Conservation (phyloP, 805 yeast species). For the Kluyveromyces nonfermentans region DNA sequence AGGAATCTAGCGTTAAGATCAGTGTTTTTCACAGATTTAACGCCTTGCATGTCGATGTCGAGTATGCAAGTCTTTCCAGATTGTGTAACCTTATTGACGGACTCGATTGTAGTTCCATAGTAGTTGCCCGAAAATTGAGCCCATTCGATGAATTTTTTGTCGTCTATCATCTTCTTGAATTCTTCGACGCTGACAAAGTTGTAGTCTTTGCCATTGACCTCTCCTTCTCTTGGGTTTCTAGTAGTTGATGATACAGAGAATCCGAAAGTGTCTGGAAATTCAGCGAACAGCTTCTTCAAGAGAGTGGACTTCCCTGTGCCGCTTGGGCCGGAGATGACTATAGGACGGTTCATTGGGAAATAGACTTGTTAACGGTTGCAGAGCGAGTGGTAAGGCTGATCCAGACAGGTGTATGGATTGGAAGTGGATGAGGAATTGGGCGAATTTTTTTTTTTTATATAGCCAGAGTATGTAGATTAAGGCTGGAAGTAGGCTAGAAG, state of each 20-base stretch:
- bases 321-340: slow-evolving; percentile 95
- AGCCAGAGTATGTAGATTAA: too few relatives aligned
- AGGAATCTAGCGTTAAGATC: slow-evolving; percentile 75
- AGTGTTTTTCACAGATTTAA: slow-evolving; percentile 77
- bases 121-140: slow-evolving; percentile 97
- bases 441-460: too few relatives aligned
- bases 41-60: slow-evolving; percentile 99
- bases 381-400: too few relatives aligned
- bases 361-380: too few relatives aligned
- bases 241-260: slow-evolving; percentile 88
- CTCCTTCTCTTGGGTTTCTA: slow-evolving; percentile 86
- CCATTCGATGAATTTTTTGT: slow-evolving; percentile 84
- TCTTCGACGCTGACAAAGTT: slow-evolving; percentile 73
- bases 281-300: slow-evolving; percentile 80
- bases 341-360: slow-evolving; percentile 49
- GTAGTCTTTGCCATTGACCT: slow-evolving; percentile 80
- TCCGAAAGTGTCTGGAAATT: slow-evolving; percentile 83
- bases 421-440: too few relatives aligned
- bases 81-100: slow-evolving; percentile 54
- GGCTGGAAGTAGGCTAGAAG: too few relatives aligned
- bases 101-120: slow-evolving; percentile 86
- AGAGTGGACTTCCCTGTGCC: slow-evolving; percentile 94
- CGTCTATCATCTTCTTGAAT: slow-evolving; percentile 67
- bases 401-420: too few relatives aligned
- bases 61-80: slow-evolving; percentile 73